Evolutionary conservation across 371 early-diverging fungal species (phyloP), one percentile per base, ranked within the genome.

Genomic region (Catenaria anguillulae): DNA sequence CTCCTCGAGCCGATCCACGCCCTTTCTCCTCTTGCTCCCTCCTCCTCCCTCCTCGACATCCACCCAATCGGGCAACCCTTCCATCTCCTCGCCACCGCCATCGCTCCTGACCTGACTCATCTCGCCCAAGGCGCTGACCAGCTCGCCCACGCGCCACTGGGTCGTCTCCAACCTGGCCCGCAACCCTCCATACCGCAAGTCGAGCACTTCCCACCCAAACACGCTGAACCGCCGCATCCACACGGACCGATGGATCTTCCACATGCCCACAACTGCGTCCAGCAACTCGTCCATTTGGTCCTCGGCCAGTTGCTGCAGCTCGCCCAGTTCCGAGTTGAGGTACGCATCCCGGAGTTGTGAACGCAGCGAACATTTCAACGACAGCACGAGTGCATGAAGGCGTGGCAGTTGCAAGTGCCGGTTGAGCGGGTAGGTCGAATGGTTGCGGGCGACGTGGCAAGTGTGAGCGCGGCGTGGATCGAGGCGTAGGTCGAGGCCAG

Each of bases 151-250:
- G 26, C 84, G 80, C 55, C 86, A 86, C 50, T 83, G 73, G 81
- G 89, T 79, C 42, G 86, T 87, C 61, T 81, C 75, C 50, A 89
- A 64, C 4, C 91, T 78, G 10, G 88, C 77, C 0, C 82, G 68
- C 33, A 88, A 63, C 2, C 85, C 88, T 56, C 91, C 91, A 67
- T 91, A 91, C 37, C 91, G 80, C 60, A 83, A 68, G 65, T 91
- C 90, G 4, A 91, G 63, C 0, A 86, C 79, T 65, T 90, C 91
- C 83, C 86, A 84, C 2, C 91, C 91, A 77, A 88, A 88, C 1
- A 90, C 88, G 62, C 86, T 86, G 70, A 84, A 84, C 60, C 79
- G 83, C 60, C 75, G 72, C 67, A 81, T 77, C 91, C 91, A 91
- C 64, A 86, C 63, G 10, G 73, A 70, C 5, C 90, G 83, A 67